phyloP scores from a whole-genome alignment of 257 asterid species.

The Solanum pimpinellifolium region DNA sequence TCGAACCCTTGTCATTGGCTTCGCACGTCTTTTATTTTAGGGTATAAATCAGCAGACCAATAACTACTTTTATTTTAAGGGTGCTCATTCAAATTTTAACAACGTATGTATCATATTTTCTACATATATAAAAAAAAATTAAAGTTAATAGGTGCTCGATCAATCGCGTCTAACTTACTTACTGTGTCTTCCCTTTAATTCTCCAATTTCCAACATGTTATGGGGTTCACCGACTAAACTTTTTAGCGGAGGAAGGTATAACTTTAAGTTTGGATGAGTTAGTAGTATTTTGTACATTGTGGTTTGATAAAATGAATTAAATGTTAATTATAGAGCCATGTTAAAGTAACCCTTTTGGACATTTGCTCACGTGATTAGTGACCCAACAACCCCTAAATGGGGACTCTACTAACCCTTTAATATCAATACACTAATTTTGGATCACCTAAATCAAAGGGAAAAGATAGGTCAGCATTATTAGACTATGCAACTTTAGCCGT shows the following conservation, averaged over 20 bases:
- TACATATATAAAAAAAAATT: too few species aligned
- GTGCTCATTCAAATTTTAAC: too few species aligned
- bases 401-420: constrained; percentile 22
- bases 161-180: too few species aligned
- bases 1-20: too few species aligned
- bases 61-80: accelerated
- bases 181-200: too few species aligned
- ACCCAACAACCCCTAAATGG: constrained; percentile 59
- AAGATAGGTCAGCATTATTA: too few species aligned
- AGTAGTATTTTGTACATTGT: not conserved
- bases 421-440: not conserved
- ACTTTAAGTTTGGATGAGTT: not conserved
- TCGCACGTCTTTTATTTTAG: too few species aligned
- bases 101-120: too few species aligned
- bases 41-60: too few species aligned
- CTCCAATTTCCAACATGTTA: too few species aligned
- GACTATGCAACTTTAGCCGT: too few species aligned
- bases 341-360: constrained; percentile 2
- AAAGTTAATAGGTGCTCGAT: accelerated
- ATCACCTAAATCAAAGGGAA: too few species aligned
- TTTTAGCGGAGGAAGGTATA: not conserved
- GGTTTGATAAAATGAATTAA: not conserved
- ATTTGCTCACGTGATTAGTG: constrained; percentile 25
- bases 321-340: not conserved
- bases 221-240: not conserved